Evolutionary conservation across 2,329 filamentous ascomycete species (phyloP).

Genomic region (Westerdykella sp.): DNA sequence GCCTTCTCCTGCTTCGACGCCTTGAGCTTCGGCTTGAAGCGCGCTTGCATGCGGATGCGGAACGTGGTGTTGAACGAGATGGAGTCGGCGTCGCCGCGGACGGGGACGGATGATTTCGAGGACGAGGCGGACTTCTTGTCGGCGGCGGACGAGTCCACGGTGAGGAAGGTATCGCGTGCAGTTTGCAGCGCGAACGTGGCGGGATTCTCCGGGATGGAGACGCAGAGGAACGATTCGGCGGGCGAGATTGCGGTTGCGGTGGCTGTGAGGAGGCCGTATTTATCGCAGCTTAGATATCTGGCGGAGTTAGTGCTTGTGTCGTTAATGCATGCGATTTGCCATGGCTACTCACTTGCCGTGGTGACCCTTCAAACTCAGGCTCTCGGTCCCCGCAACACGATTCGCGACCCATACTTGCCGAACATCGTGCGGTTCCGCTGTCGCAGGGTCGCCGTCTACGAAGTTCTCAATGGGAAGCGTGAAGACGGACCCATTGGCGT

Average conservation of each 20-base stretch:
- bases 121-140: too few species aligned
- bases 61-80: constrained; percentile 65
- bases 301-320: neutral
- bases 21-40: constrained; percentile 80
- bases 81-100: constrained; percentile 68
- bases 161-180: constrained; percentile 63
- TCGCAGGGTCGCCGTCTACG: constrained; percentile 72
- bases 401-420: constrained; percentile 93
- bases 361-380: constrained; percentile 80
- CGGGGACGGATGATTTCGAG: constrained; percentile 46
- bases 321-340: neutral
- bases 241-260: constrained; percentile 74
- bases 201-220: constrained; percentile 56
- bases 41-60: constrained; percentile 85
- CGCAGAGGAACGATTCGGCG: constrained; percentile 72
- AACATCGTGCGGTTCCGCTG: constrained; percentile 90
- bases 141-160: constrained; percentile 42
- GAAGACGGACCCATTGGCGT: constrained; percentile 82
- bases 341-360: constrained; percentile 61
- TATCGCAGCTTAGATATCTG: constrained; percentile 81
- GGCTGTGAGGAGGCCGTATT: constrained; percentile 70
- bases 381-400: constrained; percentile 72
- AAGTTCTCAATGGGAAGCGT: constrained; percentile 78
- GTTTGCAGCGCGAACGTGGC: constrained; percentile 72
- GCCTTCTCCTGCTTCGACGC: constrained; percentile 78